Evolutionary conservation across 192 early-diverging fungal genomes (phyloP).

Genomic region (Coemansia sp.): DNA sequence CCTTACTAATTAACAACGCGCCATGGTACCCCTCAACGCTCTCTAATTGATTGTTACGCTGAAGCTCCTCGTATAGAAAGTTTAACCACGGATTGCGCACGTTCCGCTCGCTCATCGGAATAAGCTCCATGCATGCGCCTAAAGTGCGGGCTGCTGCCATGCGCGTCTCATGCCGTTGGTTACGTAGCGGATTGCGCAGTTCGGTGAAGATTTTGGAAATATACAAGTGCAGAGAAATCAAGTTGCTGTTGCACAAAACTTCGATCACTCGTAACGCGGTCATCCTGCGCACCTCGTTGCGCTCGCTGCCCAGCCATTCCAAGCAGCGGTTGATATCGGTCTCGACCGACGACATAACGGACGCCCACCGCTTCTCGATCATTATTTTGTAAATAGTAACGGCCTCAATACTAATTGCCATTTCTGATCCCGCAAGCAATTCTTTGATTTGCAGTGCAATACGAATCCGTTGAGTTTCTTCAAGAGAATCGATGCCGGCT

Average conservation of each 20-base stretch:
- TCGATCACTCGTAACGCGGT: constrained; percentile 39
- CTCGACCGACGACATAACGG: constrained; percentile 21
- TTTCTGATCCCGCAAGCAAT: constrained; percentile 20
- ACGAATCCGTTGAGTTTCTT: constrained; percentile 33
- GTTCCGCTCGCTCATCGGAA: constrained; percentile 74
- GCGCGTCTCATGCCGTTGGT: constrained; percentile 50
- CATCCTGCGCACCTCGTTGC: constrained; percentile 33
- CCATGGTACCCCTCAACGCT: constrained; percentile 84
- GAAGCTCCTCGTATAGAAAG: constrained; percentile 81
- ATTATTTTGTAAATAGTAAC: constrained; percentile 23
- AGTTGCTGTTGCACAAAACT: constrained; percentile 32
- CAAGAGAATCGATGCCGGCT: constrained; percentile 32
- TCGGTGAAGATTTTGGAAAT: constrained; percentile 74
- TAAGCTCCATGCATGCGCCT: constrained; percentile 78
- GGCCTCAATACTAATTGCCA: constrained; percentile 25
- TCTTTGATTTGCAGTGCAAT: constrained; percentile 24
- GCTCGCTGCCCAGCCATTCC: constrained; percentile 41
- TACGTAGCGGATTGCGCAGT: constrained; percentile 82
- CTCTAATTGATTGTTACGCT: constrained; percentile 67
- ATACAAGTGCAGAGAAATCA: constrained; percentile 72
- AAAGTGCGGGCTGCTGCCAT: constrained; percentile 26
- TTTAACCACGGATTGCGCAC: constrained; percentile 69
- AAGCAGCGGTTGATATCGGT: constrained; percentile 34
- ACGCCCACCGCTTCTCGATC: constrained; percentile 30
- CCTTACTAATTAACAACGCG: constrained; percentile 75